Evolutionary conservation across 176 grass and related monocot species (phyloP).

Genomic region (Poa annua): DNA sequence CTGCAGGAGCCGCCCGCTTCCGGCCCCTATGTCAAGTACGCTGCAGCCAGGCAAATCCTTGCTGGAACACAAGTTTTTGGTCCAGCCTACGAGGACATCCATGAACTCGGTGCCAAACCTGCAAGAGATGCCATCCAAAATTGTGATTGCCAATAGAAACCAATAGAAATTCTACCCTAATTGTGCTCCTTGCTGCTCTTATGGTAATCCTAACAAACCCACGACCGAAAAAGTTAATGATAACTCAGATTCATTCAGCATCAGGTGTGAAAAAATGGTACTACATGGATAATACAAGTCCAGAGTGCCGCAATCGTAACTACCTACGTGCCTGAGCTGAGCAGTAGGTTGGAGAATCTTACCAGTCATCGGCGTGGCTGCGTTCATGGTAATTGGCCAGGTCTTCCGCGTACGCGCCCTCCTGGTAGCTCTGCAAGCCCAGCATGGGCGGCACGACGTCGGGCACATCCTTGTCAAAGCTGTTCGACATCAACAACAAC

Average conservation of each 20-base stretch:
- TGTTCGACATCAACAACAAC: slow-evolving; percentile 43
- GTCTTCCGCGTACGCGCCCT: slow-evolving; percentile 66
- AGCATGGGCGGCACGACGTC: slow-evolving; percentile 68
- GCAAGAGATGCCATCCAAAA: slow-evolving; percentile 25
- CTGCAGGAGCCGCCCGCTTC: slow-evolving; percentile 80
- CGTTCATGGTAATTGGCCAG: slow-evolving; percentile 72
- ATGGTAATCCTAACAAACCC: slow-evolving; percentile 7
- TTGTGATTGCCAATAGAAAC: slow-evolving; percentile 2
- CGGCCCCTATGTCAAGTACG: slow-evolving; percentile 84
- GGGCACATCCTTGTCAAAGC: slow-evolving; percentile 87
- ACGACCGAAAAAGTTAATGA: not conserved
- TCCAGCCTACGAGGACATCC: slow-evolving; percentile 83
- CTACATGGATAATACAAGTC: not conserved
- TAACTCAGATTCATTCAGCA: not conserved
- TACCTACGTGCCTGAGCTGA: not conserved
- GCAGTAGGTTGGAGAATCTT: not conserved
- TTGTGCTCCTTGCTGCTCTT: not conserved
- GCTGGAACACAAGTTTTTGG: slow-evolving; percentile 66
- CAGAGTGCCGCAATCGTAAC: not conserved
- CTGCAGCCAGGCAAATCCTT: slow-evolving; percentile 65
- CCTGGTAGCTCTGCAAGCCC: slow-evolving; percentile 71
- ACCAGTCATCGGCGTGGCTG: slow-evolving; percentile 76
- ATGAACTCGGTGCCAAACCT: slow-evolving; percentile 83
- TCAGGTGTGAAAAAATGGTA: not conserved
- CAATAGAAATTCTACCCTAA: not conserved